Evolutionary conservation across 345 rosid genomes (phyloP).

Genomic region (Gossypium ekmanianum): DNA sequence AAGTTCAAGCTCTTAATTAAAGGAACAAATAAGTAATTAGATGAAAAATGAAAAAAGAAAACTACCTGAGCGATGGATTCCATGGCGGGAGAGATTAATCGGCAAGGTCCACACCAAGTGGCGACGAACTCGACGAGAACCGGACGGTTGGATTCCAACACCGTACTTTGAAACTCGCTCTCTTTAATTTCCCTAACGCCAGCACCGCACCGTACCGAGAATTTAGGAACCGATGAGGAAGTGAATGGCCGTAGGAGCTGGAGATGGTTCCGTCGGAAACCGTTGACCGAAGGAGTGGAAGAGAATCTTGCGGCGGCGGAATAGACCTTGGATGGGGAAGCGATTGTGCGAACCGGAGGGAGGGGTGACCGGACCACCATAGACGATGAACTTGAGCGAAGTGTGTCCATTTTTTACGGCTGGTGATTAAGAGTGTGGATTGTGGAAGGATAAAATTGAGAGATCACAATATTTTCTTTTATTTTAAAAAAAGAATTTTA

Average conservation of each 20-base stretch:
- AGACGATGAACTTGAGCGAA: conserved; percentile 10
- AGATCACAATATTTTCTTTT: not conserved
- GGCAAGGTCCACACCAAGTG: conserved; percentile 91
- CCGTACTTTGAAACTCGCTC: conserved; percentile 51
- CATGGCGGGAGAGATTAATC: conserved; percentile 73
- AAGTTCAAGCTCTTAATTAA: not conserved
- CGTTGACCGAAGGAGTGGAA: not conserved
- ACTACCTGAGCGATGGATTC: conserved; percentile 57
- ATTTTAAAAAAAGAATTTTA: not conserved
- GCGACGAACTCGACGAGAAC: conserved; percentile 88
- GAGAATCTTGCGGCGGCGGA: not conserved
- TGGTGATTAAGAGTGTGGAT: not conserved
- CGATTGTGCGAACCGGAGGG: not conserved
- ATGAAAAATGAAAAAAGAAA: not conserved
- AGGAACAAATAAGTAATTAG: not conserved
- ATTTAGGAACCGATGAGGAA: not conserved
- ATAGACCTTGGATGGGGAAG: not conserved
- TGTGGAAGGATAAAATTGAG: not conserved
- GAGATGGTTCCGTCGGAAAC: not conserved
- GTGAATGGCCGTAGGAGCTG: not conserved
- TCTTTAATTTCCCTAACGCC: conserved; percentile 56
- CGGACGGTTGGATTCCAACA: conserved; percentile 60
- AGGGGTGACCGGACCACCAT: not conserved
- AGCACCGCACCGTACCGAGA: not conserved
- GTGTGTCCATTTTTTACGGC: conserved; percentile 10